Base-by-base conservation (phyloP, 768 basidiomycete genomes). In the Agaricus subrufescens region DNA sequence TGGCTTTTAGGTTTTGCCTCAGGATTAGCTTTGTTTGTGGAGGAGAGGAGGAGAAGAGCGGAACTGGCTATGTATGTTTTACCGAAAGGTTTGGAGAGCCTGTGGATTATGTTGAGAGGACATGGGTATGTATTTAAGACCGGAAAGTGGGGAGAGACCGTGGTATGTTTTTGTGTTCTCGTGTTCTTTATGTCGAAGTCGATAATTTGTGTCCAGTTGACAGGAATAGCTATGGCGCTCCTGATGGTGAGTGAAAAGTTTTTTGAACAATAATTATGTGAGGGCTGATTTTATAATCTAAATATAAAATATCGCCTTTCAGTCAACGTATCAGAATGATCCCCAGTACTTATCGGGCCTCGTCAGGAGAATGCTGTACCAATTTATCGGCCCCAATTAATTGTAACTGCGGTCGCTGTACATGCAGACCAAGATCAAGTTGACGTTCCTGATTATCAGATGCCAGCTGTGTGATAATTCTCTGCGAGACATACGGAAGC, bases 1-100 rank as follows among this genome's bases (percentile, higher is more conserved):
- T 91, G 82, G 80, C 34, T 91, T 2, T 77, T 83, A 2, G 94
- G 94, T 0, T 75, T 91, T 43, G 69, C 85, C 6, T 76, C 88
- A 9, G 93, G 91, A 11, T 62, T 96, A 10, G 79, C 91, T 7
- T 71, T 98, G 47, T 83, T 97, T 56, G 80, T 95, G 3, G 96
- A 98, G 65, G 94, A 92, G 65, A 86, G 83, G 73, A 80, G 87
- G 63, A 78, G 96, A n/a, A 80, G 94, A 4, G 89, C 83, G 1
- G 96, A 98, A 71, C 73, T 98, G 60, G 93, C 94, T 58, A 91
- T 94, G 93, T 94, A 89, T 66, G 87, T 86, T 1, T 71, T 98
- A 26, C 96, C 96, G 3, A 91, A 94, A 68, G 91, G 83, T 0
- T 68, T 98, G 37, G 94, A 98, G 74, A 91, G 91, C 52, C 82